phyloP scores from a whole-genome alignment of 495 filamentous ascomycete genomes.

The Penicillium fimorum region DNA sequence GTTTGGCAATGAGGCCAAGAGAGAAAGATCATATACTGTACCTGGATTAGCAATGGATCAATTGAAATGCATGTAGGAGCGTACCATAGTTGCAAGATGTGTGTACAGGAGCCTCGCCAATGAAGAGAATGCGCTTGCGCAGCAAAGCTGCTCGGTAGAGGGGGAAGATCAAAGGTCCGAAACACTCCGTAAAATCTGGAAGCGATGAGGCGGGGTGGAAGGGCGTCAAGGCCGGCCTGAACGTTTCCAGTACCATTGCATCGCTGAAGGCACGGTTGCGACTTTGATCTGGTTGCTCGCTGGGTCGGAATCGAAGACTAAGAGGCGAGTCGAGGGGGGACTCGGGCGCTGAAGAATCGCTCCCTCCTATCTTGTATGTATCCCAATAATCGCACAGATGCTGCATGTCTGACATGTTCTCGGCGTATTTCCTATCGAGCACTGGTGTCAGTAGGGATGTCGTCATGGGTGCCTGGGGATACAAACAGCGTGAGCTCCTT shows the following conservation, averaged over 20 bases:
- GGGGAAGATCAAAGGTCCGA: slow-evolving; percentile 89
- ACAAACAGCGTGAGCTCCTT: slow-evolving; percentile 70
- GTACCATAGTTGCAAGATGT: slow-evolving; percentile 83
- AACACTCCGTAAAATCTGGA: slow-evolving; percentile 68
- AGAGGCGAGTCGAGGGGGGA: slow-evolving; percentile 56
- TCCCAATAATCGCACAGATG: slow-evolving; percentile 80
- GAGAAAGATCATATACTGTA: slow-evolving; percentile 87
- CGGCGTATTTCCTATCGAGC: slow-evolving; percentile 32
- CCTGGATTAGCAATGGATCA: slow-evolving; percentile 12
- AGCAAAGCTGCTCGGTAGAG: slow-evolving; percentile 85
- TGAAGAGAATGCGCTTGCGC: slow-evolving; percentile 83
- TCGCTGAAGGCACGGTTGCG: slow-evolving; percentile 44
- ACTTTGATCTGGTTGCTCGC: slow-evolving; percentile 35
- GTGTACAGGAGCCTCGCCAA: slow-evolving; percentile 80
- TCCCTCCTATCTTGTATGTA: slow-evolving; percentile 54
- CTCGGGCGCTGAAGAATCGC: slow-evolving; percentile 37
- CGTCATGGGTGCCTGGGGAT: neutral
- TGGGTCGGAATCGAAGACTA: slow-evolving; percentile 45
- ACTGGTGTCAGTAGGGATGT: slow-evolving; percentile 11
- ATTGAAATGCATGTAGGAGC: slow-evolving; percentile 6
- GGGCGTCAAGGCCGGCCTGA: slow-evolving; percentile 68
- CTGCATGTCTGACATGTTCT: slow-evolving; percentile 48
- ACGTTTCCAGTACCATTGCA: slow-evolving; percentile 55
- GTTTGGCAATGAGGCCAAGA: slow-evolving; percentile 74
- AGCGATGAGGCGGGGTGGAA: slow-evolving; percentile 87